Percentiles rank a stretch among this genome's conserved stretches.
Conservation (phyloP, 2,329 filamentous ascomycete genomes). For the Phaeosphaeriaceae sp. region DNA sequence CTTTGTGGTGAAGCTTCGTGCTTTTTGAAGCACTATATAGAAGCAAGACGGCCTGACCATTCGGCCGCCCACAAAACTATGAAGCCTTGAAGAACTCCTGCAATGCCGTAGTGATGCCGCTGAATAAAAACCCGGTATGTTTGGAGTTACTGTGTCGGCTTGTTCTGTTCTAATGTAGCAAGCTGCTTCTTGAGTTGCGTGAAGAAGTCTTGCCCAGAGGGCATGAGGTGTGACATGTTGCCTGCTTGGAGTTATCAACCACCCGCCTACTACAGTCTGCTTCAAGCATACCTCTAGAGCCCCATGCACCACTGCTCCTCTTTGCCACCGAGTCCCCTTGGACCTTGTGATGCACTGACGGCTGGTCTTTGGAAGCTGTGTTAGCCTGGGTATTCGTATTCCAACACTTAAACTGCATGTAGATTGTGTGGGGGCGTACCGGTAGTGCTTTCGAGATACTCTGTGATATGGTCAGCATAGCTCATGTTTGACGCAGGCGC, state of each 20-base stretch:
- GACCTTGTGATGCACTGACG: slow-evolving; percentile 47
- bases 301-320: slow-evolving; percentile 49
- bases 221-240: slow-evolving; percentile 50
- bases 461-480: slow-evolving; percentile 28
- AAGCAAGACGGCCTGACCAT: slow-evolving; percentile 18
- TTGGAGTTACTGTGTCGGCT: slow-evolving; percentile 33
- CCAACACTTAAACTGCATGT: slow-evolving; percentile 1
- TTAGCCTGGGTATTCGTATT: slow-evolving; percentile 32
- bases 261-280: not conserved
- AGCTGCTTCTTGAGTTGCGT: slow-evolving; percentile 55
- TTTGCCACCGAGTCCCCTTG: slow-evolving; percentile 48
- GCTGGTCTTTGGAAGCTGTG: slow-evolving; percentile 28
- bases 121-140: slow-evolving; percentile 31
- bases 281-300: slow-evolving; percentile 44
- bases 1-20: slow-evolving; percentile 22
- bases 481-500: not conserved
- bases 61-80: slow-evolving; percentile 20
- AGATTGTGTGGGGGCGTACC: slow-evolving; percentile 24
- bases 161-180: slow-evolving; percentile 47
- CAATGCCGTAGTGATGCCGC: slow-evolving; percentile 45
- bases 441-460: slow-evolving; percentile 38
- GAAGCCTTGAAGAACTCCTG: slow-evolving; percentile 39
- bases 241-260: slow-evolving; percentile 32
- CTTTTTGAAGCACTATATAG: slow-evolving; percentile 23
- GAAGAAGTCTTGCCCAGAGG: slow-evolving; percentile 54